Percentiles rank a stretch among this genome's conserved stretches.
Evolutionary conservation across 75 land plant species (phyloP).

Genomic region (Cryptomeria japonica): DNA sequence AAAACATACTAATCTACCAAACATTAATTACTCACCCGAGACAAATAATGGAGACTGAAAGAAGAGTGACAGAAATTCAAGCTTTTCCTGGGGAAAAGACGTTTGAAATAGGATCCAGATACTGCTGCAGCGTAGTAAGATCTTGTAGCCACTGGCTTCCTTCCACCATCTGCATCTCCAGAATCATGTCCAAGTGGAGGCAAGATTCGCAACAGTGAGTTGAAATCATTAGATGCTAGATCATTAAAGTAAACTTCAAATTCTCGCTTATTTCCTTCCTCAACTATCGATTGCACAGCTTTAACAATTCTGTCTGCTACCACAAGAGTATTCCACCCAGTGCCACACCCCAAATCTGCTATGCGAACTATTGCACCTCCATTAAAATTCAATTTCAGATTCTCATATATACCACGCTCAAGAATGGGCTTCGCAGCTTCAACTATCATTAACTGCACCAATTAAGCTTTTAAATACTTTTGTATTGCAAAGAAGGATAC

Average conservation of each 20-base stretch:
- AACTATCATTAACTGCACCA: background rate
- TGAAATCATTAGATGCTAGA: slow-evolving; percentile 19
- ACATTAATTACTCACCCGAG: slow-evolving; percentile 9
- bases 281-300: background rate
- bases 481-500: too few relatives aligned
- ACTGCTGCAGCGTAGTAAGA: slow-evolving; percentile 33
- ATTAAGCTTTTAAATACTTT: background rate
- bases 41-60: slow-evolving; percentile 39
- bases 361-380: too few relatives aligned
- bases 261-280: slow-evolving; percentile 13
- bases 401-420: slow-evolving; percentile 7
- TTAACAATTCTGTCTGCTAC: slow-evolving; percentile 27
- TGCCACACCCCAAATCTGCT: too few relatives aligned
- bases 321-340: slow-evolving; percentile 19
- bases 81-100: slow-evolving; percentile 32
- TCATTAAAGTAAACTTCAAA: slow-evolving; percentile 18
- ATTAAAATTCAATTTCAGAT: background rate
- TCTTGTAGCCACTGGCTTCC: slow-evolving; percentile 7
- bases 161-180: too few relatives aligned
- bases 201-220: too few relatives aligned
- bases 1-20: too few relatives aligned
- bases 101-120: slow-evolving; percentile 38
- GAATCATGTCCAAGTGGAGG: too few relatives aligned
- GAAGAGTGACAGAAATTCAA: slow-evolving; percentile 34
- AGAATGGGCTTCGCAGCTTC: slow-evolving; percentile 2